A percentile compares a stretch with the other conserved stretches of the same genome.
Conservation (phyloP, 139 green algal genomes). For the Dunaliella sp. region DNA sequence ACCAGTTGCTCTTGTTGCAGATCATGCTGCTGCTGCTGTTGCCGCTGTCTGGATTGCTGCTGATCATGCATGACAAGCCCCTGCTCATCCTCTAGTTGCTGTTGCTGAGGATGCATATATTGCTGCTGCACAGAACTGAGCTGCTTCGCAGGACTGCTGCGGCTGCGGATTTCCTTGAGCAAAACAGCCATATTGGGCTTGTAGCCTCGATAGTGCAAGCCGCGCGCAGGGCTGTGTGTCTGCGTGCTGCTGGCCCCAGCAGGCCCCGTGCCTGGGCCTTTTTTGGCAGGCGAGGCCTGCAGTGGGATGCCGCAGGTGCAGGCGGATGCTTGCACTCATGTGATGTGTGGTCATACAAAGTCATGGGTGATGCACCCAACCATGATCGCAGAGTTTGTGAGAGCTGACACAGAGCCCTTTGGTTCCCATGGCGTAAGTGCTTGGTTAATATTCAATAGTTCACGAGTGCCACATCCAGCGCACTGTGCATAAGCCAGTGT, state of each 20-base stretch:
- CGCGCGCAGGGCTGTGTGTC: neutral
- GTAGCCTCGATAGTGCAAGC: constrained; percentile 20
- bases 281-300: neutral
- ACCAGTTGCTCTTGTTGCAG: neutral
- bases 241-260: no score
- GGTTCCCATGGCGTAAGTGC: no score
- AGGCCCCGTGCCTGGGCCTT: neutral
- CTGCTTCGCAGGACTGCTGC: neutral
- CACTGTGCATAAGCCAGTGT: no score
- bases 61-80: constrained; percentile 5
- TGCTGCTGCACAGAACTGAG: neutral
- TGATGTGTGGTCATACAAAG: no score
- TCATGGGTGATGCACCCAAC: no score
- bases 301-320: no score
- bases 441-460: no score
- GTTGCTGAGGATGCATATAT: neutral
- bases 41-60: constrained; percentile 2
- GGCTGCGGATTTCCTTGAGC: constrained; percentile 6
- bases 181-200: constrained; percentile 20
- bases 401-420: no score
- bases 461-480: no score
- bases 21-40: constrained; percentile 10
- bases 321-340: no score
- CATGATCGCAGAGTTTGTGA: no score
- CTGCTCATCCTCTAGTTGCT: constrained; percentile 2